These are phyloP conservation scores for Annona cherimola DNA, from an alignment of 164 flowering plant genomes.

Conservation along the genomic window DNA sequence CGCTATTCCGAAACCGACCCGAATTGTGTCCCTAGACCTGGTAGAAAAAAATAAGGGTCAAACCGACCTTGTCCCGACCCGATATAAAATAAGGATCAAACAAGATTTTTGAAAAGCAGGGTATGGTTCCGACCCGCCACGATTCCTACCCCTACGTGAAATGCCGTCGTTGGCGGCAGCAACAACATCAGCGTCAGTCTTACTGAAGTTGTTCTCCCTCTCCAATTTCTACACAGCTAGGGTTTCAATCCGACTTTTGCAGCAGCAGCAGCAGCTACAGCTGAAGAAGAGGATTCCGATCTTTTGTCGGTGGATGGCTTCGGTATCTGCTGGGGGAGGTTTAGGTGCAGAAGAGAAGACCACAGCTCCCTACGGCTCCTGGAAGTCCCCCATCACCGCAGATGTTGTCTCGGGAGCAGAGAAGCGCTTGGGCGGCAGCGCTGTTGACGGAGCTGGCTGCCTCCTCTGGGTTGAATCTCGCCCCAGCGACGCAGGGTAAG, in stretches of 20 bases:
- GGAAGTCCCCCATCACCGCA: slow-evolving; percentile 95
- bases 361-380: slow-evolving; percentile 80
- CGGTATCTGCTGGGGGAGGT: slow-evolving; percentile 8
- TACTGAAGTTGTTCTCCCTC: neutral
- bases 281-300: neutral
- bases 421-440: slow-evolving; percentile 67
- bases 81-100: too few species aligned
- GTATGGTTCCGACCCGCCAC: too few species aligned
- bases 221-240: neutral
- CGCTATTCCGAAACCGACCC: too few species aligned
- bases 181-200: too few species aligned
- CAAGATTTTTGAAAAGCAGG: too few species aligned
- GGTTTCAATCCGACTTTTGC: neutral
- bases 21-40: too few species aligned
- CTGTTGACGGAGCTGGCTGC: slow-evolving; percentile 54
- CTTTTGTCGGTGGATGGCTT: slow-evolving; percentile 3
- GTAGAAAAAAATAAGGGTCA: too few species aligned
- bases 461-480: slow-evolving; percentile 85
- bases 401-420: slow-evolving; percentile 73
- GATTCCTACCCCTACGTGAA: too few species aligned
- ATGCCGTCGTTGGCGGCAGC: too few species aligned
- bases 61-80: too few species aligned
- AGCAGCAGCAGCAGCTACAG: neutral
- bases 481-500: slow-evolving; percentile 75
- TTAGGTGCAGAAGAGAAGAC: slow-evolving; percentile 20